Base-by-base conservation (phyloP, 108 stramenopile genomes). In the Pseudonitzschia multiseries region DNA sequence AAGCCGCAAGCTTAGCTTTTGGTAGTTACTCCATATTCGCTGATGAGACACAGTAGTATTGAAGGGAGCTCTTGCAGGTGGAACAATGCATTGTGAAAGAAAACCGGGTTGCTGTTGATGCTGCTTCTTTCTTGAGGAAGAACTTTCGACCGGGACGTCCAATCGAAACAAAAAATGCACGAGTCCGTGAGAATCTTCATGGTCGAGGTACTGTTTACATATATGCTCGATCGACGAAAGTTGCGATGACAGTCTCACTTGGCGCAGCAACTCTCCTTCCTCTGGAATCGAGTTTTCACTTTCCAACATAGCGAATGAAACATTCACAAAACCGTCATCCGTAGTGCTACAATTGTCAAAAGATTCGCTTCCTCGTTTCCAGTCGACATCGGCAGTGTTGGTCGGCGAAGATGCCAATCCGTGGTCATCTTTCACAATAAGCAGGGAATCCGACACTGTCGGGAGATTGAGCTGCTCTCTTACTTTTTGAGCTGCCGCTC, bases 31-130 rank as follows among this genome's bases (percentile, higher is more conserved):
- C 85, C 86, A 93, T 13, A 93, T 65, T 18, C 80, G 61, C 5
- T 65, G 74, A 51, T 77, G 75, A 43, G 86, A 83, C 13, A 52
- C 29, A 3, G 71, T 48, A 62, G 75, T 81, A 27, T 61, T 74
- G 33, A 88, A 87, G 22, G 87, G 83, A 62, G 80, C 78, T 22
- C 68, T 69, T 21, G 86, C 29, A 18, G 81, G 42, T n/a, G 86
- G 83, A 43, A 79, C 79, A 66, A 91, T 83, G 52, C 88, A 87
- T 68, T 91, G 90, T 24, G 88, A 66, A 12, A 91, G 69, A 68
- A 62, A 26, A 8, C 75, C 61, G 5, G 33, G 33, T 40, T 62
- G 32, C 22, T 62, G 61, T 17, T 33, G 29, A 14, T 62, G 61
- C 26, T 40, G 29, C 33, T 40, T 62, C 17, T 62, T 62, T n/a